These are phyloP conservation scores for Hypoxylon trugodes DNA, from an alignment of 495 filamentous ascomycete genomes.

Conservation along the genomic window DNA sequence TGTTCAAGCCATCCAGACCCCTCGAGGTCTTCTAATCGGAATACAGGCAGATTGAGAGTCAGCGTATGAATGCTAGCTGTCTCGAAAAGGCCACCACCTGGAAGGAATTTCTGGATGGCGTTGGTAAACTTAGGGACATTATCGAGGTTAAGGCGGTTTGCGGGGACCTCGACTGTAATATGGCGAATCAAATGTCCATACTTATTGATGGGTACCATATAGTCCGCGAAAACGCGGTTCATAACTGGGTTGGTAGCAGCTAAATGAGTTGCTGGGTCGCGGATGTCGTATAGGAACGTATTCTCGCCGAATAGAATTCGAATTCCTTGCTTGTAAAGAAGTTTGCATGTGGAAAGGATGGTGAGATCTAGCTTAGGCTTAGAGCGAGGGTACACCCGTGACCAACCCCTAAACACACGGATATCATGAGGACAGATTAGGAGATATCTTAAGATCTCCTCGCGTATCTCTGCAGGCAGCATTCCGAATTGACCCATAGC, in stretches of 20 bases:
- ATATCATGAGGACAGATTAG: conserved; percentile 47
- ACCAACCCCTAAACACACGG: conserved; percentile 48
- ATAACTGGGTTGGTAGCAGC: background rate
- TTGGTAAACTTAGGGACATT: conserved; percentile 16
- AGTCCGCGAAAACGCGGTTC: background rate
- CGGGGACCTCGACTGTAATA: conserved; percentile 48
- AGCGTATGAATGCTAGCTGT: conserved; percentile 47
- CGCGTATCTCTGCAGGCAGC: conserved; percentile 46
- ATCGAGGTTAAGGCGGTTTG: conserved; percentile 30
- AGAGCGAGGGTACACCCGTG: conserved; percentile 31
- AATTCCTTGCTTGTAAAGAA: conserved; percentile 40
- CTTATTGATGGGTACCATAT: conserved; percentile 43
- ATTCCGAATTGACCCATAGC: conserved; percentile 5
- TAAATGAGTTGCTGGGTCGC: conserved; percentile 39
- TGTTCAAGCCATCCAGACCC: background rate
- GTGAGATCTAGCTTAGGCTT: conserved; percentile 35
- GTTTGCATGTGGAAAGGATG: conserved; percentile 45
- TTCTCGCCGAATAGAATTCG: conserved; percentile 53
- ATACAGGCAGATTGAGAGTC: conserved; percentile 40
- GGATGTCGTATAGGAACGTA: conserved; percentile 49
- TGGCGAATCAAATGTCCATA: conserved; percentile 51
- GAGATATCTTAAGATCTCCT: conserved; percentile 48
- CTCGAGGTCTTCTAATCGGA: background rate
- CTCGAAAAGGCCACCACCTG: conserved; percentile 11
- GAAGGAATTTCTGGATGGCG: conserved; percentile 33